Base-by-base conservation (phyloP, 2,329 filamentous ascomycete genomes). In the Diaporthe destruens region DNA sequence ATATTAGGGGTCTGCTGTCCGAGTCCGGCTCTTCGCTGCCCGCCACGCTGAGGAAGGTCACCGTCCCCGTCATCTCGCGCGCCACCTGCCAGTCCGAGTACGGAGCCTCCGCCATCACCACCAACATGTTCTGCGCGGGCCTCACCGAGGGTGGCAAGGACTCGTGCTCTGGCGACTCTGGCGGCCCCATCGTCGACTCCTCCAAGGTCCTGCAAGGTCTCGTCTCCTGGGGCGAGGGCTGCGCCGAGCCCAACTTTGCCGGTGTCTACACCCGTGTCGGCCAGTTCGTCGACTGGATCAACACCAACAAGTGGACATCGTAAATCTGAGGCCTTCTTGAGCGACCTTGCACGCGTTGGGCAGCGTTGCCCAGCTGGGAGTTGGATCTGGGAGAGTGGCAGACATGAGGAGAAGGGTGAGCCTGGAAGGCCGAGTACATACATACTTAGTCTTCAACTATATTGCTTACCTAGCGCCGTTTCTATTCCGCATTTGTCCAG, bases 91-190 rank as follows among this genome's bases (percentile, higher is more conserved):
- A 74, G 53, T 7, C 67, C 9, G 56, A 75, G 65, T 81, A 81
- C 63, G 67, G 75, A 0, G 67, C 72, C n/a, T 76, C 74, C 6
- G 20, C 71, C 61, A 71, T 81, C 71, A 80, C 79, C 61, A 70
- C 69, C 72, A 75, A 75, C 76, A 81, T 81, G 80, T 76, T 81
- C 77, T 81, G 80, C 76, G 80, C 80, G 56, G 80, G 79, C 12
- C 39, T 75, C 12, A 18, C 74, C 3, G 56, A 63, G 6, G 80
- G 80, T 16, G 79, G 78, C 49, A 78, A 77, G 75, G 80, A 81
- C 74, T 76, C 80, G 20, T 81, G 80, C 79, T 75, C 77, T 39
- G 79, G 79, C 23, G 80, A 81, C 76, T 78, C 76, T 20, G 80
- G 80, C 47, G 80, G 80, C 54, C 80, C 80, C 54, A 75, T 81